Evolutionary conservation across 192 early-diverging fungal genomes (phyloP).

Genomic region (Thamnidium elegans): DNA sequence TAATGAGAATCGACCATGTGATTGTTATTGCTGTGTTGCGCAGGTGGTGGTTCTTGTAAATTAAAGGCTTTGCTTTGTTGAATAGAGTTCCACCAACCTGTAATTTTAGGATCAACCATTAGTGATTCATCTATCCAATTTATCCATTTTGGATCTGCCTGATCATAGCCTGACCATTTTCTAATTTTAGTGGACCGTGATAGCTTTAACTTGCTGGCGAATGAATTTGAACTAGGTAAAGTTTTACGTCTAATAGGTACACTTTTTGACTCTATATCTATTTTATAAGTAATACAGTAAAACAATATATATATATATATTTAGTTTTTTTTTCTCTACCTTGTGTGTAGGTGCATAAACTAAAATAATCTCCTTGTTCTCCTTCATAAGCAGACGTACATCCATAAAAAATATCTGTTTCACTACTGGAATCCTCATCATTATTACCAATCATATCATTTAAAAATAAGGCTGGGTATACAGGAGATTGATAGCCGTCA

Average conservation of each 20-base stretch:
- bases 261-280: constrained; percentile 2
- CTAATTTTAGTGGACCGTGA: constrained; percentile 11
- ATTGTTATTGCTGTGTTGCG: constrained; percentile 1
- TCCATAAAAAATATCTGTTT: background rate
- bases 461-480: constrained; percentile 21
- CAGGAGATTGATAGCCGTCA: constrained; percentile 11
- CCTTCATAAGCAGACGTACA: background rate
- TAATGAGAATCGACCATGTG: constrained; percentile 5
- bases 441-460: background rate
- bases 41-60: background rate
- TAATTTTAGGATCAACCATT: background rate
- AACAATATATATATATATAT: background rate
- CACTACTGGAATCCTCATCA: background rate
- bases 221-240: background rate
- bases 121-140: constrained; percentile 24
- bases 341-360: background rate
- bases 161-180: constrained; percentile 1
- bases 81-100: constrained; percentile 10
- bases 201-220: background rate
- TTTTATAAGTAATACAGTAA: background rate
- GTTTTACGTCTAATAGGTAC: background rate
- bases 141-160: constrained; percentile 15
- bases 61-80: background rate
- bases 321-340: background rate
- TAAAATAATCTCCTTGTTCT: constrained; percentile 9